These are phyloP conservation scores for Colletotrichum spaethianum DNA, from an alignment of 2,329 filamentous ascomycete genomes.

Conservation along the genomic window DNA sequence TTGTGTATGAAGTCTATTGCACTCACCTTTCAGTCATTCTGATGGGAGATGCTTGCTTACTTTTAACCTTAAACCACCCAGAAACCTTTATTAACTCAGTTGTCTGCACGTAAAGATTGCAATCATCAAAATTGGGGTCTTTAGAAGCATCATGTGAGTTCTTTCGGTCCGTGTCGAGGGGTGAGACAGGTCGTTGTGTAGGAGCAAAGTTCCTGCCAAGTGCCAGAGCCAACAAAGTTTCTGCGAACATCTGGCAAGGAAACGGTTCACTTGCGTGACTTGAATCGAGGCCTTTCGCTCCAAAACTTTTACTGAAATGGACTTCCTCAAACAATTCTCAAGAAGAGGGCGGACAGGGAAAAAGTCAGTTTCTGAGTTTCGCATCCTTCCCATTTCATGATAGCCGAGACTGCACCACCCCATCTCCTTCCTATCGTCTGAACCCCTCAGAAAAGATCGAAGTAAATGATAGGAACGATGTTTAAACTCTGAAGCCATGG, in stretches of 20 bases:
- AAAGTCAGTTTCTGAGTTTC: background rate
- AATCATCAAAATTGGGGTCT: no score
- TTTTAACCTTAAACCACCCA: background rate
- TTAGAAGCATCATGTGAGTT: background rate
- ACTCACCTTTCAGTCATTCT: background rate
- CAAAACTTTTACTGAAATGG: background rate
- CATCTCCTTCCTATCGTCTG: background rate
- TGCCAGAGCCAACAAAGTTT: background rate
- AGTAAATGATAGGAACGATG: background rate
- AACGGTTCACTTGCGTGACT: background rate
- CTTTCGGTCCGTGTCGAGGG: background rate
- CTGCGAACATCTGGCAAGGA: background rate
- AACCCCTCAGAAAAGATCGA: background rate
- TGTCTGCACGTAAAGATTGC: no score
- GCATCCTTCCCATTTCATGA: background rate
- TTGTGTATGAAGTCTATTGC: background rate
- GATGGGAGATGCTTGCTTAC: background rate
- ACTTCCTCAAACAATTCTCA: background rate
- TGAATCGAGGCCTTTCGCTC: background rate
- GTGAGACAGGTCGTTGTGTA: background rate
- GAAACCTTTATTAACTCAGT: background rate
- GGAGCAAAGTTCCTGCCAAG: background rate
- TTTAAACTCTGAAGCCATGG: no score
- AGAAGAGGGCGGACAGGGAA: no score
- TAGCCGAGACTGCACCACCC: no score